Base-by-base conservation (phyloP, 192 early-diverging fungal species). In the Entomortierella beljakovae region DNA sequence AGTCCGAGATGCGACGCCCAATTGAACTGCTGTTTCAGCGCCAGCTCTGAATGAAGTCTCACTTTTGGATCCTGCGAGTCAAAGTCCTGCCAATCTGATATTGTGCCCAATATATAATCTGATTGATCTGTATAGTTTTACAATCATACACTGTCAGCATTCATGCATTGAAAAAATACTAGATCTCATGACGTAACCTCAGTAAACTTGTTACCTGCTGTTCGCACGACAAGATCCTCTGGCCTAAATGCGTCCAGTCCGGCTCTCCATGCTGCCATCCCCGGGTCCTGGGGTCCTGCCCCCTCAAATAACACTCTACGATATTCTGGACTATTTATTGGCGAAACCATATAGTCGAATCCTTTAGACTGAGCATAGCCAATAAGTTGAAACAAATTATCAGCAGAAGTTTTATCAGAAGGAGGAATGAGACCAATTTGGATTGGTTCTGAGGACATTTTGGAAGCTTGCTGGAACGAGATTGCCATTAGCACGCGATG, bases 1-100 rank as follows among this genome's bases (percentile, higher is more conserved):
- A 94, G 46, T 1, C 92, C 91, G 26, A 95, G 60, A 80, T 95
- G 92, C 10, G 86, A 63, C 0, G 86, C 89, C 92, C 91, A 95
- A 11, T 89, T 81, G 20, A 89, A 64, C 81, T 94, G 86, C 63
- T 89, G 87, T 32, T 84, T 84, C 38, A 89, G 64, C 18, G 86
- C 89, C 64, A 89, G 52, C 80, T 91, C 90, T 10, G 90, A 89
- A 67, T 87, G 87, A 34, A 83, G 80, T 32, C 87, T 74, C 3
- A 86, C 68, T 33, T 64, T 60, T n/a, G 46, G 31, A 55, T 86
- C 83, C 0, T 52, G 4, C 2, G 85, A 83, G 59, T 91, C 89
- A 34, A 90, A 81, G 61, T 85, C 63, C 29, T 87, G 80, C 89
- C 89, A 91, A 9, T 82, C 69, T 2, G 90, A 70, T 18, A 86